Evolutionary conservation across 2,329 filamentous ascomycete genomes (phyloP).

Genomic region (Epichloe gansuensis): DNA sequence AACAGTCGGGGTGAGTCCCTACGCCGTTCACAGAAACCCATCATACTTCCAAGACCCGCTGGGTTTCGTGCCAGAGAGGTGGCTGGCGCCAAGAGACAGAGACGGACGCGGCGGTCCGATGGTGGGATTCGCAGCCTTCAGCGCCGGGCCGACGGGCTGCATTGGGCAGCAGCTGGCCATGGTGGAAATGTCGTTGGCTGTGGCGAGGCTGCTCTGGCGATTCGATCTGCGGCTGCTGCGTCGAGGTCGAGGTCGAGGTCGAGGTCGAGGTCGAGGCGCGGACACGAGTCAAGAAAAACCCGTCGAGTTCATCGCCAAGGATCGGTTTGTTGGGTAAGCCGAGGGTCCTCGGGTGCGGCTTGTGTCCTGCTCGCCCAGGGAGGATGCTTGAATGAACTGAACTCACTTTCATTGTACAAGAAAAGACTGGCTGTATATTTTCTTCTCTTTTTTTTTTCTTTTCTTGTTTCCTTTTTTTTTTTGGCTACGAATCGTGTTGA

Average conservation of each 20-base stretch:
- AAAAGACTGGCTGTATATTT: no score
- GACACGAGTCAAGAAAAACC: no score
- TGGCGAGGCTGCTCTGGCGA: neutral
- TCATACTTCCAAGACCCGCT: slow-evolving; percentile 1
- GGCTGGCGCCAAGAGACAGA: neutral
- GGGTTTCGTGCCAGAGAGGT: slow-evolving; percentile 4
- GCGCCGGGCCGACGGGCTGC: slow-evolving; percentile 1
- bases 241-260: no score
- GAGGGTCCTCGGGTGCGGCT: neutral
- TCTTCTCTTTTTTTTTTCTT: no score
- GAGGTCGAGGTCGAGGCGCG: no score
- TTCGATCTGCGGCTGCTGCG: neutral
- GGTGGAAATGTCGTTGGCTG: neutral
- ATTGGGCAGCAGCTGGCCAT: slow-evolving; percentile 1
- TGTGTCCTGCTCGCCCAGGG: neutral
- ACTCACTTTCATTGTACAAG: no score
- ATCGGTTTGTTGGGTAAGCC: neutral
- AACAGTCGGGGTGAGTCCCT: neutral
- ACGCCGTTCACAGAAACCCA: slow-evolving; percentile 1
- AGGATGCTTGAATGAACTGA: neutral
- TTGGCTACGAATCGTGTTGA: no score
- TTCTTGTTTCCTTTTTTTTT: no score
- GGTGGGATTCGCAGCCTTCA: neutral
- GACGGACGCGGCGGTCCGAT: neutral
- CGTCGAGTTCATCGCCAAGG: neutral